Evolutionary conservation across 495 filamentous ascomycete species (phyloP).

Genomic region (Clavariopsis aquatica): DNA sequence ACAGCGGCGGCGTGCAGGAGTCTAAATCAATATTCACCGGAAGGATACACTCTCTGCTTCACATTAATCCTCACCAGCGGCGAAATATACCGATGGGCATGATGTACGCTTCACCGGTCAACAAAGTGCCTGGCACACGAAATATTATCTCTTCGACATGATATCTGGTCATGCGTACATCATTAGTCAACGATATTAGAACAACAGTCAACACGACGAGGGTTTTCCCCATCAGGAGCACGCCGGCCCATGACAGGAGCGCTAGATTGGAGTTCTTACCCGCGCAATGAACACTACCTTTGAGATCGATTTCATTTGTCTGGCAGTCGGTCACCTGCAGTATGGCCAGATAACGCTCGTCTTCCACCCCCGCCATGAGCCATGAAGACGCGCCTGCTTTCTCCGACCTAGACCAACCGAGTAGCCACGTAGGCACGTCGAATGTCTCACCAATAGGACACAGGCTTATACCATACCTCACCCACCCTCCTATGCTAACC

Average conservation of each 20-base stretch:
- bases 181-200: conserved; percentile 28
- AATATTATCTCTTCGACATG: neutral
- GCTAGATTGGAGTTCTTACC: neutral
- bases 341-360: conserved; percentile 1
- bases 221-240: neutral
- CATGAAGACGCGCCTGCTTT: neutral
- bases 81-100: neutral
- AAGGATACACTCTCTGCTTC: neutral
- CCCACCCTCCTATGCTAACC: neutral
- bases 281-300: neutral
- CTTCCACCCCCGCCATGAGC: neutral
- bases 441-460: conserved; percentile 7
- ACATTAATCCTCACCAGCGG: conserved; percentile 6
- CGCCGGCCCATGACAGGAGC: neutral
- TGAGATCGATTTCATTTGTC: neutral
- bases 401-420: conserved; percentile 1
- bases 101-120: conserved; percentile 28
- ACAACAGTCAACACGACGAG: neutral
- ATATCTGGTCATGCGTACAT: conserved; percentile 27
- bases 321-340: neutral
- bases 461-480: neutral
- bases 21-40: conserved; percentile 29
- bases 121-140: conserved; percentile 17
- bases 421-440: neutral
- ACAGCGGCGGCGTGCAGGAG: neutral